Evolutionary conservation across 495 filamentous ascomycete species (phyloP), one percentile per base, ranked within the genome.

Genomic region (Penicillium coffeae): DNA sequence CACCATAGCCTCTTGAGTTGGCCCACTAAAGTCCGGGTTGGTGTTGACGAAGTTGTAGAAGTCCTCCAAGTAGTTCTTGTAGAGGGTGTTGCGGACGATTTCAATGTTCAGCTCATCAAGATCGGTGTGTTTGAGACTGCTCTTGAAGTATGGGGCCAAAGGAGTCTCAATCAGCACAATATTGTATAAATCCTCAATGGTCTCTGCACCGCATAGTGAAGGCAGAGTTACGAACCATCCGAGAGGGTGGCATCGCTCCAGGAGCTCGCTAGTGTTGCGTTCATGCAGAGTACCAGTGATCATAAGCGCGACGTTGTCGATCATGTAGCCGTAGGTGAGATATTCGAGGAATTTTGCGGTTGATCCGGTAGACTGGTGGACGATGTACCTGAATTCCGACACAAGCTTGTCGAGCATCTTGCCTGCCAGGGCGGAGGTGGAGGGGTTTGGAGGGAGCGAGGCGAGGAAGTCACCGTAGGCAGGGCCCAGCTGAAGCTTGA

Each of bases 201-300:
- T 97, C 37, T 90, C 95, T 21, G 93, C 93, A 12, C 97, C 91
- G 66, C 92, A 96, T 32, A 99, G 85, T 21, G 96, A 92, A 6
- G 93, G 94, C 84, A 99, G 87, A 16, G 93, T 94, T 75, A 97
- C 94, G 70, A 99, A 99, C 90, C 92, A 95, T 48, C 93, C 93
- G 1, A 99, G 81, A 12, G 93, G 94, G 60, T 99, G 94, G 69
- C 94, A 97, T 59, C 93, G 81, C 56, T 96, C 93, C 42, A 99
- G 71, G 54, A 99, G 81, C 71, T 98, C 94, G 35, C 91, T 81
- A 12, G 94, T 98, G 72, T 99, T 94, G 62, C 93, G 83, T 72
- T 97, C 94, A 68, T 97, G 93, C 15, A 99, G 80, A 15, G 94
- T 99, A 52, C 94, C 93, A 32, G 93, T 99, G 68, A 99, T 99